Evolutionary conservation across 176 grass and related monocot genomes (phyloP), one percentile per base, ranked within the genome.

Genomic region (barley (Hordeum vulgare)): DNA sequence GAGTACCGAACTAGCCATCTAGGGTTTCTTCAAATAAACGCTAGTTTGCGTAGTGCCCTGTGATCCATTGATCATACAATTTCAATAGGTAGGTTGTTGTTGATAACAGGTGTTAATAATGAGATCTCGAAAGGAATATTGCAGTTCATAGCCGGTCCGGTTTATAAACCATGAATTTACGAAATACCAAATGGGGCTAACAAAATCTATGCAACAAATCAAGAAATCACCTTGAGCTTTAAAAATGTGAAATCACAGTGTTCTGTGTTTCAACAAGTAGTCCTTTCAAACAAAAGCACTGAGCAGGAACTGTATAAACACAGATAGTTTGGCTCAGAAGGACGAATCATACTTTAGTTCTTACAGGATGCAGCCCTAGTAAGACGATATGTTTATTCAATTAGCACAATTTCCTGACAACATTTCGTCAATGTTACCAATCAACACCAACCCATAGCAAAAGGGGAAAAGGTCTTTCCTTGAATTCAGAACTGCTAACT

Each of bases 401-500:
- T 27, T 27, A 28, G 69, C 42, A 47, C 69, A 73, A 28, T 73
- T 27, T 73, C 40, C 25, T 73, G 41, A 27, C 41, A 47, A 47
- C 41, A 73, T 49, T 28, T 47, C 70, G 25, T 47, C 70, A 49
- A 47, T 27, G 40, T 7, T 45, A 73, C 39, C 39, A 74, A 74
- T 25, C 54, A 78, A 61, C 33, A 62, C 23, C 8, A 42, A 15
- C 36, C 35, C 37, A 77, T 11, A 78, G 41, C 23, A 60, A 62
- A 41, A 72, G 24, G 42, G 47, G 47, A 18, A 28, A 33, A 11
- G 35, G 27, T 10, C 2, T 24, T 44, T 78, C 37, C 60, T 44
- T 39, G 76, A 17, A 63, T 78, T 26, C 24, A 78, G 24, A 78
- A 78, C 58, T 6, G 36, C 76, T 79, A 79, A 53, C 15, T 74